Percentiles rank a stretch among this genome's conserved stretches.
Evolutionary conservation across 179 eudicot genomes (phyloP).

Genomic region (Silene vulgaris): DNA sequence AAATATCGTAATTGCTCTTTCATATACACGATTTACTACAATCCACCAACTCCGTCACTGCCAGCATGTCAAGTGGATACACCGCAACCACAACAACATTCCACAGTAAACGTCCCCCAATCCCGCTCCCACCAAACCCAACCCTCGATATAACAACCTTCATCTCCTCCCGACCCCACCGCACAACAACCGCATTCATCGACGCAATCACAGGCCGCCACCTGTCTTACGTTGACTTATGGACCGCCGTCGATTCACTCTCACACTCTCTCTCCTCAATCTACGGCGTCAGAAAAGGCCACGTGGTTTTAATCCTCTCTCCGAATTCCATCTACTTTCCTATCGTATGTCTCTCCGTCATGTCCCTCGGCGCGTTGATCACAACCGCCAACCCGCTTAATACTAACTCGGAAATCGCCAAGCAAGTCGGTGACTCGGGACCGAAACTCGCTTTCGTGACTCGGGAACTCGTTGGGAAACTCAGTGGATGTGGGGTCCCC

Average conservation of each 20-base stretch:
- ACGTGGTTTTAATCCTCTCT: conserved; percentile 71
- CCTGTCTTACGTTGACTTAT: conserved; percentile 44
- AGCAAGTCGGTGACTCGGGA: conserved; percentile 63
- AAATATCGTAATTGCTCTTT: no score
- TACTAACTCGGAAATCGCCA: conserved; percentile 54
- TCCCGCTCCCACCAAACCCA: conserved; percentile 41
- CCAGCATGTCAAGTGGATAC: conserved; percentile 43
- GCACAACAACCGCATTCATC: conserved; percentile 49
- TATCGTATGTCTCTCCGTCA: conserved; percentile 70
- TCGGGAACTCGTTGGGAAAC: conserved; percentile 45
- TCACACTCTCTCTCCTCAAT: conserved; percentile 51
- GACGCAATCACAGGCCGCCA: conserved; percentile 50
- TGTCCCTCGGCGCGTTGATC: conserved; percentile 84
- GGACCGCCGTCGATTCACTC: conserved; percentile 49
- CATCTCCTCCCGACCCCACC: conserved; percentile 62
- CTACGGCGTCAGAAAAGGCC: conserved; percentile 52
- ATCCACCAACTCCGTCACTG: neutral
- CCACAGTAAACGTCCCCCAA: conserved; percentile 53
- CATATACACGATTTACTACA: no score
- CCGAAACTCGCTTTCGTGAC: conserved; percentile 68
- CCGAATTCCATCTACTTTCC: conserved; percentile 91
- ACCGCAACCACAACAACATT: conserved; percentile 39
- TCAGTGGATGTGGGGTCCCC: conserved; percentile 40
- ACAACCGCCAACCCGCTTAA: conserved; percentile 95
- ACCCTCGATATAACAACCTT: conserved; percentile 55